Evolutionary conservation across 345 rosid genomes (phyloP), one percentile per base, ranked within the genome.

Genomic region (Durio zibethinus): DNA sequence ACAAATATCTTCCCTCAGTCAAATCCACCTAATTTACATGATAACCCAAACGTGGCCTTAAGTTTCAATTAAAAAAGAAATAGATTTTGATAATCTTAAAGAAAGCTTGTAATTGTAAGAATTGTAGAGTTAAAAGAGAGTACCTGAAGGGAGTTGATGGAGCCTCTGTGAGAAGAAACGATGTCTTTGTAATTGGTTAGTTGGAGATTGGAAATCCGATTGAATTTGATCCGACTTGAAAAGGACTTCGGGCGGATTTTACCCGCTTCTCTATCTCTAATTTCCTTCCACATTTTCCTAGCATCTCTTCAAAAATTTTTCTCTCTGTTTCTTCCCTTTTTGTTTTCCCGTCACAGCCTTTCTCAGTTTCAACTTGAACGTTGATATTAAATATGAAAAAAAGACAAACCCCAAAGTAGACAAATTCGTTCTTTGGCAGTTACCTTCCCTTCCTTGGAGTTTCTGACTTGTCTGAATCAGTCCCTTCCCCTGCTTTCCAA

Each of bases 111-210:
- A 23, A 57, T 1, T 68, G 21, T 5, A 67, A 25, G 40, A 74
- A 18, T 1, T 20, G 27, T 38, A 6, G 33, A 50, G 71, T 56
- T 67, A 21, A 20, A 60, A 18, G 15, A 71, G 43, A 47, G 77
- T 73, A 95, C 96, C 93, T 93, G 98, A 73, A 95, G 92, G 77
- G 97, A 91, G 86, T 92, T 95, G 66, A 95, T 80, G 88, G 99
- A 82, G 83, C 97, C 97, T 75, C 87, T 87, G 69, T 95, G 98
- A 78, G 97, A 82, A 43, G 97, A 92, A 70, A 93, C 91, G 38
- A 93, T 84, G 78, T 95, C 98, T 82, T 93, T 93, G 77, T 78
- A 72, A 77, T 92, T 92, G 78, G 94, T 90, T 90, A 93, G 91
- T 53, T 89, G 89, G 76, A 93, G 90, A 79, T 82, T 76, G 71